These are phyloP conservation scores for Cryptococcus neoformans DNA, from an alignment of 1,284 basidiomycete genomes.

Conservation along the genomic window DNA sequence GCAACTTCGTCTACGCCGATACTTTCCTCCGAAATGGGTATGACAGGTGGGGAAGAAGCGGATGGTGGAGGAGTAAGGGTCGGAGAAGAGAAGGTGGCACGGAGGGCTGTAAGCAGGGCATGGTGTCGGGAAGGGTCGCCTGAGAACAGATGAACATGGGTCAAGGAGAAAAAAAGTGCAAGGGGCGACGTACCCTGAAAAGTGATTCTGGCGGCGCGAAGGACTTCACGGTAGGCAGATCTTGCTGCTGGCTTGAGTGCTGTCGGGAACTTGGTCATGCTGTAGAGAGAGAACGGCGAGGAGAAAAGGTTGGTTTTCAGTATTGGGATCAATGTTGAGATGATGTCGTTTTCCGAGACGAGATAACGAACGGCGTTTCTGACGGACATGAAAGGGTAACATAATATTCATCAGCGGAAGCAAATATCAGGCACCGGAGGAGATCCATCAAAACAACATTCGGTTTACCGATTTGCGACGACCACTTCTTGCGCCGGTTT, in stretches of 20 bases:
- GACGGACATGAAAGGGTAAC: too few species aligned
- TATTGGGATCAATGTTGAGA: too few species aligned
- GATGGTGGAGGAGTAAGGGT: conserved; percentile 30
- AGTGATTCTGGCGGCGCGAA: conserved; percentile 42
- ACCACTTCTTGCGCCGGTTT: too few species aligned
- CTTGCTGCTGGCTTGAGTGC: conserved; percentile 34
- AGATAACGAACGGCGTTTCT: too few species aligned
- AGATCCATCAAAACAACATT: not conserved
- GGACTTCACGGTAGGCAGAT: conserved; percentile 41
- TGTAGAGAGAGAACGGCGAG: too few species aligned
- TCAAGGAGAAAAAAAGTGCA: conserved; percentile 68
- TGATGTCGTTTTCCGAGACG: not conserved
- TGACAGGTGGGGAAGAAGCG: conserved; percentile 11
- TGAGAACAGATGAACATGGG: conserved; percentile 95
- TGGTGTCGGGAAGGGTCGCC: conserved; percentile 37
- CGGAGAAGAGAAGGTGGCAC: conserved; percentile 40
- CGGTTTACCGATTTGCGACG: too few species aligned
- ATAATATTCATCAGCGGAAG: not conserved
- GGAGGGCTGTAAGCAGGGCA: conserved; percentile 30
- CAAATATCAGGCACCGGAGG: not conserved
- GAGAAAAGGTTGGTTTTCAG: too few species aligned
- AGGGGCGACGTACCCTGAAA: conserved; percentile 33
- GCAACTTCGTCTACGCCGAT: conserved; percentile 26
- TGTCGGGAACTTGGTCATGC: conserved; percentile 30
- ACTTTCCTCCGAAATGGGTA: conserved; percentile 9